Base-by-base conservation (phyloP, 164 flowering plant species). In the Dillenia turbinata region DNA sequence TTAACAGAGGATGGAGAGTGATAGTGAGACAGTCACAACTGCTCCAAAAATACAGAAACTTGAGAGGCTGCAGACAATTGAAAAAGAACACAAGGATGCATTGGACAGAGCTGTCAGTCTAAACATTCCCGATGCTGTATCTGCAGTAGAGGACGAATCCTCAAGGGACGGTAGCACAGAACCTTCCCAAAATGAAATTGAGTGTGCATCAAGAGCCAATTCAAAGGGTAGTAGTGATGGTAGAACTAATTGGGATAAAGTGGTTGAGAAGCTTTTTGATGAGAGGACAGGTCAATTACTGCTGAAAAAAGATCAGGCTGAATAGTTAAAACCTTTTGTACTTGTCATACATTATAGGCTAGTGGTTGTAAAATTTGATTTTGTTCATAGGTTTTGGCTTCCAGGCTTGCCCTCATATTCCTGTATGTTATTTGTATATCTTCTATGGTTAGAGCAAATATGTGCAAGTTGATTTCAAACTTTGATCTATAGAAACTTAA, bases 1-100 rank as follows among this genome's bases (percentile, higher is more conserved):
- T 5, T 6, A 33, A 47, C 81, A 90, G 97, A 61, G 55, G 66
- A 71, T 89, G 82, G 90, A 86, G 60, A 62, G 52, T 56, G 61
- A 51, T 45, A 15, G 71, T 3, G 83, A 75, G 54, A 63, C 85
- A 0, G 43, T 63, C 8, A 83, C 83, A 26, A 70, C 82, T 47
- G 75, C 98, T 10, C 97, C 97, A 49, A 62, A 68, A 50, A 63
- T 72, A 47, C 88, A 81, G 60, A 86, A 67, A 64, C 2, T 91
- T 12, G 85, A 85, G 59, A 87, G 99, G 75, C 12, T 71, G 75
- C 72, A 75, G 67, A 85, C 99, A 3, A 40, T 85, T 8, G 78
- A 87, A 57, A 81, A 80, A 57, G 98, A 94, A 67, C 97, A 89
- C 80, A 88, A 75, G 68, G 99, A 85, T 69, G 97, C 97, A 46